Conservation (phyloP, 768 basidiomycete species). For the Amanita rimosa region DNA sequence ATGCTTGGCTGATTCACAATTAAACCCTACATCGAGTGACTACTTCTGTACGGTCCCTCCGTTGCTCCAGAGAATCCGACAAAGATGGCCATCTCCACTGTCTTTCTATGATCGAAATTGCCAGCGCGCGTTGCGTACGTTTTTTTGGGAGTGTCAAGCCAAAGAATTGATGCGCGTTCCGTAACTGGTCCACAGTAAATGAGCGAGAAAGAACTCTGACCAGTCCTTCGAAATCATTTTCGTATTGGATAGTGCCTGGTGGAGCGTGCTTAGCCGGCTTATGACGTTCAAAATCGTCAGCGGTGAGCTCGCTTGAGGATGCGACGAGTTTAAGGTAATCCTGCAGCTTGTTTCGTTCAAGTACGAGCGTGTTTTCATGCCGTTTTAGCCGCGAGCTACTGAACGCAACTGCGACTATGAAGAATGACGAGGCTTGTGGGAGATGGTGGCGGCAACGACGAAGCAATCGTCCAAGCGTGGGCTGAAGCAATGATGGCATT, state of each 20-base stretch:
- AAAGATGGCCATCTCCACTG: conserved; percentile 64
- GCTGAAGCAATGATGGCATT: conserved; percentile 11
- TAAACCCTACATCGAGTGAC: conserved; percentile 30
- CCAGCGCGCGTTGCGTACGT: conserved; percentile 28
- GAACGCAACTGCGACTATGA: background rate
- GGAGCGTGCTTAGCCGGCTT: conserved; percentile 30
- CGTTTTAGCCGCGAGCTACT: conserved; percentile 1
- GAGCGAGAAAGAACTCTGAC: conserved; percentile 42
- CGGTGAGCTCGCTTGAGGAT: conserved; percentile 32
- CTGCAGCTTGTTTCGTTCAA: conserved; percentile 37
- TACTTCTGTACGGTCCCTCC: conserved; percentile 38
- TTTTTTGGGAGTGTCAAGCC: conserved; percentile 22
- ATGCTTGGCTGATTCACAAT: conserved; percentile 1
- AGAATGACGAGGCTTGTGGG: too few relatives aligned
- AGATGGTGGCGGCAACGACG: background rate
- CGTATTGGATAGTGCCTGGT: conserved; percentile 35
- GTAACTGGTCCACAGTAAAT: conserved; percentile 55
- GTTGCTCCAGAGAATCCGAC: conserved; percentile 35
- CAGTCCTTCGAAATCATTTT: conserved; percentile 40
- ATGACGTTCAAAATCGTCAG: conserved; percentile 52
- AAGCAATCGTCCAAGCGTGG: conserved; percentile 3
- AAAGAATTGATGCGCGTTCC: conserved; percentile 38
- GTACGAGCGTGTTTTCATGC: conserved; percentile 12
- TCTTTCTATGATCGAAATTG: conserved; percentile 46
- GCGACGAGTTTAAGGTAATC: conserved; percentile 45